Percentiles rank a stretch among this genome's conserved stretches.
Conservation (phyloP, 345 rosid species). For the Erysimum cheiranthoides region DNA sequence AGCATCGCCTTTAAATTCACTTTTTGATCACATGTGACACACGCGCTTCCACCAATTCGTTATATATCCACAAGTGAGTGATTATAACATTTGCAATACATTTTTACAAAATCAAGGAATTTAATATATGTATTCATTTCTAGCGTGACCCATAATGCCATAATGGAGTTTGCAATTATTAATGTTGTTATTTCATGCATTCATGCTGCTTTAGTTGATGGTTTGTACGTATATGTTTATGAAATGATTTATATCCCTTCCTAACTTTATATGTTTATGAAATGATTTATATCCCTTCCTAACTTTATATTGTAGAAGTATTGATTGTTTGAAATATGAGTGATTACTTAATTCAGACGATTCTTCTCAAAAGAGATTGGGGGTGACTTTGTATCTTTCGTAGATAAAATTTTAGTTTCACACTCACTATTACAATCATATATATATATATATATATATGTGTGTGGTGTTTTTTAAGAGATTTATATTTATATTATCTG, state of each 20-base stretch:
- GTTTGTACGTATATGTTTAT: not conserved
- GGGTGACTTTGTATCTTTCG: too few species aligned
- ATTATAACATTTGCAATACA: not conserved
- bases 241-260: not conserved
- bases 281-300: too few species aligned
- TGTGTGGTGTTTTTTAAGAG: not conserved
- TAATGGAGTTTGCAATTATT: constrained; percentile 20
- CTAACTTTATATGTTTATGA: constrained; percentile 4
- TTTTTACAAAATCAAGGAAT: constrained; percentile 7
- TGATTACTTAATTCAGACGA: not conserved
- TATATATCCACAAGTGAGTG: not conserved
- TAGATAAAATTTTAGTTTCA: not conserved
- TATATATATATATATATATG: not conserved
- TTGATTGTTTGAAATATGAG: too few species aligned
- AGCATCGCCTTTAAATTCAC: constrained; percentile 11
- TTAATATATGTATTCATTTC: constrained; percentile 6
- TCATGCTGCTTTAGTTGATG: not conserved
- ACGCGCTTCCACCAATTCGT: constrained; percentile 39
- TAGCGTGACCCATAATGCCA: constrained; percentile 32
- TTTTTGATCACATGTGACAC: constrained; percentile 34
- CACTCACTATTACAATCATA: not conserved
- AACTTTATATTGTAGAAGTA: not conserved
- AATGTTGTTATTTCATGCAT: constrained; percentile 10
- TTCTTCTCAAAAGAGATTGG: not conserved
- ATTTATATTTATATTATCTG: constrained; percentile 1